Conservation (phyloP, 225 moss, liverwort and hornwort species). For the Lunularia cruciata region DNA sequence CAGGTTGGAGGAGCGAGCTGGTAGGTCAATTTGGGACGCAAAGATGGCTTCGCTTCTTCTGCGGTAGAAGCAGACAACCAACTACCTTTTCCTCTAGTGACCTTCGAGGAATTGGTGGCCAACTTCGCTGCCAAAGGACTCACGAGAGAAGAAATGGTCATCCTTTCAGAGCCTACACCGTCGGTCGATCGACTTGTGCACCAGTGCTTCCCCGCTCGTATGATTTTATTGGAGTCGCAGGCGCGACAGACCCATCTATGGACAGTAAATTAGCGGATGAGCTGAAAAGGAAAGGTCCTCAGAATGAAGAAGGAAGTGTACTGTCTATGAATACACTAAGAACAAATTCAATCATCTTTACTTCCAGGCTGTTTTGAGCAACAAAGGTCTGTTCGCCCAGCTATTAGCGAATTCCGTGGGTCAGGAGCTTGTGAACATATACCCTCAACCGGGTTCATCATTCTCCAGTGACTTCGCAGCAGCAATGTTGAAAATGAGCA, state of each 20-base stretch:
- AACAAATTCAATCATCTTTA: slow-evolving; percentile 2
- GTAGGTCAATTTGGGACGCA: too few relatives aligned
- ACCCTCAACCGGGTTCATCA: slow-evolving; percentile 9
- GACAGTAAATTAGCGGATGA: not conserved
- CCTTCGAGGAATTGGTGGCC: too few relatives aligned
- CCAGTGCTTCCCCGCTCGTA: not conserved
- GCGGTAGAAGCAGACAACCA: not conserved
- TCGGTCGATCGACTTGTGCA: not conserved
- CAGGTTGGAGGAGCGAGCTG: slow-evolving; percentile 2
- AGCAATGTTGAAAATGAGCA: slow-evolving; percentile 18
- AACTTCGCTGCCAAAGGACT: not conserved
- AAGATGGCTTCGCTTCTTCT: slow-evolving; percentile 12
- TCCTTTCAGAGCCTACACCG: slow-evolving; percentile 14
- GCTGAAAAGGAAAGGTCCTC: slow-evolving; percentile 5
- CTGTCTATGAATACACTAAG: not conserved
- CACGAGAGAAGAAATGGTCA: not conserved
- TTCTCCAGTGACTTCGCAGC: slow-evolving; percentile 7
- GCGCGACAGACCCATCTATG: slow-evolving; percentile 6
- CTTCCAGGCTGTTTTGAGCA: slow-evolving; percentile 11
- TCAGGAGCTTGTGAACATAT: not conserved
- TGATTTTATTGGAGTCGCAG: slow-evolving; percentile 3
- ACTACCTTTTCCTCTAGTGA: not conserved
- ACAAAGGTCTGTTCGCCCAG: slow-evolving; percentile 2
- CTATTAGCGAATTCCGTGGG: not conserved
- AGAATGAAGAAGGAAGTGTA: not conserved